Percentiles rank a stretch among this genome's conserved stretches.
These are phyloP conservation scores for Moelleriella libera DNA, from an alignment of 2,329 filamentous ascomycete genomes.

Conservation along the genomic window DNA sequence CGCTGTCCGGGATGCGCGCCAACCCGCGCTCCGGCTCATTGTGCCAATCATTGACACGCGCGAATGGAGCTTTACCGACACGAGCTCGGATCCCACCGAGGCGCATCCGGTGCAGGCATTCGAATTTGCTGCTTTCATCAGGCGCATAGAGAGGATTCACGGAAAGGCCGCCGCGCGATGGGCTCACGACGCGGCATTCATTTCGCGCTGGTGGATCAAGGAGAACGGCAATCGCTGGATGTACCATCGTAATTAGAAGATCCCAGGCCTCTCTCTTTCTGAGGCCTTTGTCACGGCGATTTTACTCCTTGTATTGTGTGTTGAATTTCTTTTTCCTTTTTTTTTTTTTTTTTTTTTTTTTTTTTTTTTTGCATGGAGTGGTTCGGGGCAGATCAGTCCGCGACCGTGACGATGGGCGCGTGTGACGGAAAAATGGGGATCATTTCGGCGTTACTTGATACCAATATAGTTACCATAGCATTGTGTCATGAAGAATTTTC, in stretches of 20 bases:
- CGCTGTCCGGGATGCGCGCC: constrained; percentile 16
- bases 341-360: no score
- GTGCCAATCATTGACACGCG: constrained; percentile 16
- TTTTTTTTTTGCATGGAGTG: no score
- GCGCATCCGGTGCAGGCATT: constrained; percentile 10
- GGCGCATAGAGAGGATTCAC: constrained; percentile 7
- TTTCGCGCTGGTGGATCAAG: constrained; percentile 19
- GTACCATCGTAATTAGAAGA: background rate
- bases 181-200: constrained; percentile 18
- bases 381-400: no score
- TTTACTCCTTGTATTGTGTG: no score
- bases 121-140: constrained; percentile 10
- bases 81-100: constrained; percentile 14
- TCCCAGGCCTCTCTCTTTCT: no score
- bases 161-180: constrained; percentile 14
- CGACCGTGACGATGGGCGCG: no score
- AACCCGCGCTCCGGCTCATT: constrained; percentile 14
- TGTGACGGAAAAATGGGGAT: no score
- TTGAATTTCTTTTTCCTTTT: no score
- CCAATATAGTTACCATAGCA: no score
- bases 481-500: no score
- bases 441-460: no score
- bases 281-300: no score
- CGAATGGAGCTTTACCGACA: constrained; percentile 17
- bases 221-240: constrained; percentile 20